Conservation (phyloP, 495 filamentous ascomycete genomes). For the Trichocladium uniseriatum region DNA sequence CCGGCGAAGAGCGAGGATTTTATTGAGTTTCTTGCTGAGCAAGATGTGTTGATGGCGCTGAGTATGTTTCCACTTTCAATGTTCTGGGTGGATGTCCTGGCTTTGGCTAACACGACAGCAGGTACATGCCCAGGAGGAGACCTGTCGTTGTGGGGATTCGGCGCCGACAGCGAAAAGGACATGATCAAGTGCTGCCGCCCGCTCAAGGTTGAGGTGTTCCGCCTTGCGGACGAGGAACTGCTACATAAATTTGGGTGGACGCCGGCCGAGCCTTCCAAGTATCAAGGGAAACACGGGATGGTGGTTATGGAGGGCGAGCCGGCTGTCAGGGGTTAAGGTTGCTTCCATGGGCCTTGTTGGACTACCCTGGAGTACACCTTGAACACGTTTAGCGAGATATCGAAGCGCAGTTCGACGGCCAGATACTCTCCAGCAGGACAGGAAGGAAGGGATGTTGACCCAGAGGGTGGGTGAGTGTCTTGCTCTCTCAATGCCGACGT, state of each 20-base stretch:
- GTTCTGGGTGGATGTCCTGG: no score
- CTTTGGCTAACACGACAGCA: no score
- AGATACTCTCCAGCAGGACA: no score
- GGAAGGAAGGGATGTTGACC: no score
- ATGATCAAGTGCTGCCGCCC: constrained; percentile 71
- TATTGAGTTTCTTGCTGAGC: constrained; percentile 71
- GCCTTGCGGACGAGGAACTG: constrained; percentile 42
- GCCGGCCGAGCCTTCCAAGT: constrained; percentile 45
- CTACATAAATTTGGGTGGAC: constrained; percentile 50
- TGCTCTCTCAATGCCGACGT: no score
- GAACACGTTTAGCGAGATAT: no score
- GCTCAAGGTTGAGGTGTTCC: constrained; percentile 60
- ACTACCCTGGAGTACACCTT: no score
- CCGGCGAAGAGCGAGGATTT: constrained; percentile 57
- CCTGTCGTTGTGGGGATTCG: constrained; percentile 67
- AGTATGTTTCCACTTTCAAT: constrained; percentile 32
- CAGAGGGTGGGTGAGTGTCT: no score
- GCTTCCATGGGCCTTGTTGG: constrained; percentile 36
- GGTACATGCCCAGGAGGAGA: constrained; percentile 51
- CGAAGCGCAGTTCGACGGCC: no score
- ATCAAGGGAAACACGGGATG: constrained; percentile 62
- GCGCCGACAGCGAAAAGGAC: constrained; percentile 48
- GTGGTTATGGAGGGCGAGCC: constrained; percentile 9
- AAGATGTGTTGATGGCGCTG: constrained; percentile 63
- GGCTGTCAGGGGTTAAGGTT: constrained; percentile 16